These are phyloP conservation scores for Vachellia pachyceras DNA, from an alignment of 306 rosid genomes.

Conservation along the genomic window DNA sequence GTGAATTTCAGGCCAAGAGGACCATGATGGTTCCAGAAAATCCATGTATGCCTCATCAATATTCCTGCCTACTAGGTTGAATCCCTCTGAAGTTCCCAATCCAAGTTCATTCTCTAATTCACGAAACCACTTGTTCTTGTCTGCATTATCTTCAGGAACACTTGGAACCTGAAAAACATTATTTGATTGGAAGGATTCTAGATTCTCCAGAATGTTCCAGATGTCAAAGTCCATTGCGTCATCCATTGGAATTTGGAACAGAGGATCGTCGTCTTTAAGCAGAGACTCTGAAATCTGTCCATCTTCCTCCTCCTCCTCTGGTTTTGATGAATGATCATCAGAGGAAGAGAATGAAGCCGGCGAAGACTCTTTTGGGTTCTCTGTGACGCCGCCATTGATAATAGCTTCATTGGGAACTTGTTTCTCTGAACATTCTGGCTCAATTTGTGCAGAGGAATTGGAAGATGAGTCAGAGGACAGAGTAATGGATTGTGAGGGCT, in stretches of 20 bases:
- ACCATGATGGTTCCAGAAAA: constrained; percentile 41
- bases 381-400: background rate
- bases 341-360: constrained; percentile 45
- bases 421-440: constrained; percentile 29
- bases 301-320: constrained; percentile 25
- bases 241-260: constrained; percentile 51
- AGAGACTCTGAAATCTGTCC: background rate
- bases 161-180: constrained; percentile 37
- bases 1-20: constrained; percentile 48
- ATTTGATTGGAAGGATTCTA: constrained; percentile 40
- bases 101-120: constrained; percentile 73
- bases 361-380: constrained; percentile 45
- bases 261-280: background rate
- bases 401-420: constrained; percentile 38
- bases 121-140: constrained; percentile 56
- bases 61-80: constrained; percentile 36
- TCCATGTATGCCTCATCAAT: constrained; percentile 34
- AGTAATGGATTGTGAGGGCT: constrained; percentile 48
- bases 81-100: constrained; percentile 44
- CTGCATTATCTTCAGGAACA: constrained; percentile 33
- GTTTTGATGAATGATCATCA: constrained; percentile 45
- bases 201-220: constrained; percentile 67
- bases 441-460: constrained; percentile 32
- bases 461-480: constrained; percentile 48
- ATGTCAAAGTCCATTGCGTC: constrained; percentile 56